Evolutionary conservation across 768 basidiomycete genomes (phyloP).

Genomic region (Suillus lakei): DNA sequence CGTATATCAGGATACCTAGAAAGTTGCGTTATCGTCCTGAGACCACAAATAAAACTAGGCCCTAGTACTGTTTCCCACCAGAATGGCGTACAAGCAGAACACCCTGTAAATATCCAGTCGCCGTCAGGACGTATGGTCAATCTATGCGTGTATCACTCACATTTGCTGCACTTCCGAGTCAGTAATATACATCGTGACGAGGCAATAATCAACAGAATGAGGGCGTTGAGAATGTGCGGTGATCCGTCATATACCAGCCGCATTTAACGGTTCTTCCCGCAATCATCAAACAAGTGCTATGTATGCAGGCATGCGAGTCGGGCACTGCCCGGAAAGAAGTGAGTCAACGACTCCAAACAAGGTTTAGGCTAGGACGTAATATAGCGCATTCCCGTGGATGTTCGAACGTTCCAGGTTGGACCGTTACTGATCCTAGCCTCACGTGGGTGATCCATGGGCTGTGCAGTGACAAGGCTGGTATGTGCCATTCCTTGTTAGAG

Average conservation of each 20-base stretch:
- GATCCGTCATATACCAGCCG: not conserved
- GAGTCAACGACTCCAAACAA: not conserved
- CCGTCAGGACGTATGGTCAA: not conserved
- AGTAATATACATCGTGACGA: not conserved
- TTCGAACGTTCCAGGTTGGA: not conserved
- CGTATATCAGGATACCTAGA: conserved; percentile 35
- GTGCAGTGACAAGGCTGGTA: too few relatives aligned
- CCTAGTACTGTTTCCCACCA: conserved; percentile 8
- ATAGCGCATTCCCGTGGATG: not conserved
- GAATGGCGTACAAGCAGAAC: not conserved
- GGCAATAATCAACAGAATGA: not conserved
- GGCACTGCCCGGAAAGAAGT: not conserved
- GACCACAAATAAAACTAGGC: not conserved
- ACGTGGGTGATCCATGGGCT: too few relatives aligned
- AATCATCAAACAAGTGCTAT: not conserved
- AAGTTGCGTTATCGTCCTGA: not conserved
- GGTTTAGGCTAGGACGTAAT: not conserved
- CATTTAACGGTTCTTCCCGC: not conserved
- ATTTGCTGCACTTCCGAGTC: conserved; percentile 8
- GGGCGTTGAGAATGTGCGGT: not conserved
- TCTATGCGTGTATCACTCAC: not conserved
- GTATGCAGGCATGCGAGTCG: not conserved
- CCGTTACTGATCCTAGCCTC: too few relatives aligned
- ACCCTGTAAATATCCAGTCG: not conserved
- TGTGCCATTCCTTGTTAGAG: too few relatives aligned